These are phyloP conservation scores for Leptomonas seymouri DNA, from an alignment of 208 protist species.

Conservation along the genomic window DNA sequence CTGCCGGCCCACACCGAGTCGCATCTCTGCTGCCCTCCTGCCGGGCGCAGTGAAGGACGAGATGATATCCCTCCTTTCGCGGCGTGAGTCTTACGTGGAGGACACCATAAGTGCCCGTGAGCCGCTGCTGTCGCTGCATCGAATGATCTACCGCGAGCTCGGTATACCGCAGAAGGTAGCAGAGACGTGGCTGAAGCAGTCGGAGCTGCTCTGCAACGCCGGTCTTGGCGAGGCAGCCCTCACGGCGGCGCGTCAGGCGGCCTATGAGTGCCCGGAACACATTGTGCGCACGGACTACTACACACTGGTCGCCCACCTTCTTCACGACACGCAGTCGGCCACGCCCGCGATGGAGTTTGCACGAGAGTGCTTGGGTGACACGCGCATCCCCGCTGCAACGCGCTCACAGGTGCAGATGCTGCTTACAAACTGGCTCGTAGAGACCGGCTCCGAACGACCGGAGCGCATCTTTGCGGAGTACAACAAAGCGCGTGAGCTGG, in stretches of 20 bases:
- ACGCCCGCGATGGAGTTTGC: constrained; percentile 86
- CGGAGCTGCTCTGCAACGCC: constrained; percentile 77
- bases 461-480: constrained; percentile 88
- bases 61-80: constrained; percentile 32
- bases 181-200: constrained; percentile 82
- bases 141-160: constrained; percentile 74
- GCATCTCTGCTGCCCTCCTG: constrained; percentile 19
- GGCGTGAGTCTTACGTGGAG: constrained; percentile 50
- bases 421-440: constrained; percentile 76
- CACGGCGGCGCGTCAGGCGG: constrained; percentile 67
- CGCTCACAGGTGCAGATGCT: constrained; percentile 78
- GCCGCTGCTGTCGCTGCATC: constrained; percentile 82
- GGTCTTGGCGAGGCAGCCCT: constrained; percentile 80
- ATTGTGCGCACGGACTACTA: constrained; percentile 54
- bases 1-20: constrained; percentile 12
- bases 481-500: constrained; percentile 56
- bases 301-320: constrained; percentile 83
- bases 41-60: constrained; percentile 30
- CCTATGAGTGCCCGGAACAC: constrained; percentile 32
- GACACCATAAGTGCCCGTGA: constrained; percentile 74
- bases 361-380: constrained; percentile 38
- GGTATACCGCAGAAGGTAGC: constrained; percentile 56
- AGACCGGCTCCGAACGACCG: constrained; percentile 70
- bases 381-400: constrained; percentile 29
- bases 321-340: constrained; percentile 80